Percentiles rank a stretch among this genome's conserved stretches.
Conservation (phyloP, 2,329 filamentous ascomycete genomes). For the Ophiostoma novo-ulmi region DNA sequence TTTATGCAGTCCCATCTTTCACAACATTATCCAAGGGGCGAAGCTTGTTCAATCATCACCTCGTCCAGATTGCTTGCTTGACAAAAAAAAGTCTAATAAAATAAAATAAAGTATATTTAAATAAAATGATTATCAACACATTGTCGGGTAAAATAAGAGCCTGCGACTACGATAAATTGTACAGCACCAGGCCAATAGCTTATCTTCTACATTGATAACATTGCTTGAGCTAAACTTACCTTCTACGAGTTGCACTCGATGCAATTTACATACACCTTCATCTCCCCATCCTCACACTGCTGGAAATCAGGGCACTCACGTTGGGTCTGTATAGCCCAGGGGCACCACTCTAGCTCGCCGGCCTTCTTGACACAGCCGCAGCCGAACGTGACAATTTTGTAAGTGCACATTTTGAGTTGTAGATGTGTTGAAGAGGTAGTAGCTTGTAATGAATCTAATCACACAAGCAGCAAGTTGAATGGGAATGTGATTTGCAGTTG, state of each 20-base stretch:
- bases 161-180: neutral
- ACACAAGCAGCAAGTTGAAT: neutral
- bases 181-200: neutral
- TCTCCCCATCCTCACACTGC: neutral
- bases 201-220: neutral
- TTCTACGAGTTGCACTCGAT: constrained; percentile 15
- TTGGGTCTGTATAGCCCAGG: constrained; percentile 3
- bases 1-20: neutral
- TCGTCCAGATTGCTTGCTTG: neutral
- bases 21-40: neutral
- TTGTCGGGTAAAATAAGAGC: neutral
- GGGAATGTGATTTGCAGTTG: neutral
- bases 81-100: neutral
- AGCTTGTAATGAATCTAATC: constrained; percentile 2
- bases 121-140: neutral
- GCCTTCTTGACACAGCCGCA: constrained; percentile 19
- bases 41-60: neutral
- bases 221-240: neutral
- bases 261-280: constrained; percentile 15
- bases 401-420: constrained; percentile 15
- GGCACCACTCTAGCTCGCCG: neutral
- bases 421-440: neutral
- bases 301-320: constrained; percentile 21
- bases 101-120: no score
- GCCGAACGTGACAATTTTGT: neutral